These are phyloP conservation scores for Wickerhamomyces ciferrii DNA, from an alignment of 805 yeast genomes.

Conservation along the genomic window DNA sequence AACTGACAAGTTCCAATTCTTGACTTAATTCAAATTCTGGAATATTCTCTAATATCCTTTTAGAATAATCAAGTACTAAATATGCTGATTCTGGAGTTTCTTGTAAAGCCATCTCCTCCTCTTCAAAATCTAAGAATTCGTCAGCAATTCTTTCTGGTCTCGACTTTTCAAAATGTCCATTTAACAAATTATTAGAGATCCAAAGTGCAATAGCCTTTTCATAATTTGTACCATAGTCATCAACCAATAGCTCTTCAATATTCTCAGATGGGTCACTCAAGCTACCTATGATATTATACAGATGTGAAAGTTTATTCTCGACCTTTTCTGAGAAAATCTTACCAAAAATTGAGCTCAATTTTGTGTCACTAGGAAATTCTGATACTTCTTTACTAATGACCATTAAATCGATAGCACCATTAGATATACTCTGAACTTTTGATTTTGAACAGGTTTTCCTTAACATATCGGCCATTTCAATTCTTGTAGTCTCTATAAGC, in stretches of 20 bases:
- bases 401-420: slow-evolving; percentile 12
- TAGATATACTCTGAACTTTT: slow-evolving; percentile 2
- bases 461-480: slow-evolving; percentile 17
- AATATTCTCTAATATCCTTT: slow-evolving; percentile 33
- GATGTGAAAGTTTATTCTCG: slow-evolving; percentile 11
- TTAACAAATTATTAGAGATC: slow-evolving; percentile 29
- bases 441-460: slow-evolving; percentile 8
- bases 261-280: slow-evolving; percentile 9
- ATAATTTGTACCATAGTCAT: slow-evolving; percentile 9
- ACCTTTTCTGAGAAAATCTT: slow-evolving; percentile 15
- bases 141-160: slow-evolving; percentile 11
- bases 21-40: slow-evolving; percentile 15
- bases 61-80: slow-evolving; percentile 33
- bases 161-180: slow-evolving; percentile 14
- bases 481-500: slow-evolving; percentile 9
- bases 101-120: slow-evolving; percentile 8
- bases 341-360: slow-evolving; percentile 16
- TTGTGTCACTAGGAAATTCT: background rate
- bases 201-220: slow-evolving; percentile 29
- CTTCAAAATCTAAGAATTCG: slow-evolving; percentile 26
- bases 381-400: slow-evolving; percentile 13
- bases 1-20: slow-evolving; percentile 11
- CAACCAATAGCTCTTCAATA: slow-evolving; percentile 17
- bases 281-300: slow-evolving; percentile 19
- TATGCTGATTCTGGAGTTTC: slow-evolving; percentile 25